Evolutionary conservation across 352 stramenopile species (phyloP).

Genomic region (Phytophthora kernoviae): DNA sequence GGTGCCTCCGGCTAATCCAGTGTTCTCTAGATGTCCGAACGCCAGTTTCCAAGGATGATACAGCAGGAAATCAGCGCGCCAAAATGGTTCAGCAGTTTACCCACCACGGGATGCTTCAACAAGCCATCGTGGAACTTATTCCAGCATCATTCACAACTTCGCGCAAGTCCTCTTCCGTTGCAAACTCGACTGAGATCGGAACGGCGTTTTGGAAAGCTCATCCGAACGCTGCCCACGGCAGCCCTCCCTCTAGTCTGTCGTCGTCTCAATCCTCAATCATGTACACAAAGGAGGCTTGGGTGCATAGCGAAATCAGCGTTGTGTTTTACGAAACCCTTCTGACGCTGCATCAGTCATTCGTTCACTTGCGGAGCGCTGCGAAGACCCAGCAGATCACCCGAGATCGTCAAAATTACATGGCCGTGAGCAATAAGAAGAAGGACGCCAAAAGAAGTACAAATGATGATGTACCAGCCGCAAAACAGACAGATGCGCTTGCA

Average conservation of each 20-base stretch:
- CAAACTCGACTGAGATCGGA: conserved; percentile 22
- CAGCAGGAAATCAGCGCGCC: conserved; percentile 43
- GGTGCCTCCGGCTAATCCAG: conserved; percentile 69
- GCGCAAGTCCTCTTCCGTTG: conserved; percentile 16
- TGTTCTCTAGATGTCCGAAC: conserved; percentile 52
- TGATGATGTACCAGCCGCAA: conserved; percentile 33
- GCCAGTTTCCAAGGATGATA: conserved; percentile 23
- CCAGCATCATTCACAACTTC: conserved; percentile 50
- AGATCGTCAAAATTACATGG: conserved; percentile 29
- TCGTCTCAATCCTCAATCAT: conserved; percentile 40
- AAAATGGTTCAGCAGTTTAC: conserved; percentile 68
- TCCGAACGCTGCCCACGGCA: conserved; percentile 20
- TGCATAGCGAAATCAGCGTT: conserved; percentile 73
- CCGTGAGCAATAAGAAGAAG: conserved; percentile 23
- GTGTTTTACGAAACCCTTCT: conserved; percentile 72
- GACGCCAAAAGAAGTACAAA: conserved; percentile 3
- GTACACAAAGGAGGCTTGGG: conserved; percentile 60
- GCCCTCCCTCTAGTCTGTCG: conserved; percentile 27
- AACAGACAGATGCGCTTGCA: conserved; percentile 41
- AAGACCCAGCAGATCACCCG: conserved; percentile 27
- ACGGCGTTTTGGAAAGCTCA: conserved; percentile 53
- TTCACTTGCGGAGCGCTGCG: conserved; percentile 45
- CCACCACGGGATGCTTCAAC: conserved; percentile 50
- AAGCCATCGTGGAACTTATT: conserved; percentile 59
- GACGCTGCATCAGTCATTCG: conserved; percentile 64